Base-by-base conservation (phyloP, 441 rosid species). In the Metrosideros polymorpha region DNA sequence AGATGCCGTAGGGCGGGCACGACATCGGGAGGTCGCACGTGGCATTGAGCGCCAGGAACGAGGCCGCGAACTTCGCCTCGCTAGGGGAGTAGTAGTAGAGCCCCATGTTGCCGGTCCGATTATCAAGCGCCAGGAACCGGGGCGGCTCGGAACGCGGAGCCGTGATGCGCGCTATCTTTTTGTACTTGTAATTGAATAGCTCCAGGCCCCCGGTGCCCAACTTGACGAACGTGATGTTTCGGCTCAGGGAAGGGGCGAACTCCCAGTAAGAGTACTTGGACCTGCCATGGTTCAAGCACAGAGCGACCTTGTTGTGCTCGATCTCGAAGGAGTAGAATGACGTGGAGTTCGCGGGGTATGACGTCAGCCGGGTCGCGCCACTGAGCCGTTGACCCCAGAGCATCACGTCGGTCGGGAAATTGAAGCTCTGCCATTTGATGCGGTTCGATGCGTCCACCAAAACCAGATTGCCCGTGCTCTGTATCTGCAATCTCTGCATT, bases 401-500 rank as follows among this genome's bases (percentile, higher is more conserved):
- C 91, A 96, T 95, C 53, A 94, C 93, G 82, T 97, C 96, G 1
- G 97, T 97, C 22, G 98, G 99, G 86, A 97, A 97, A 85, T 97
- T 95, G 92, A 96, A 97, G 87, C 96, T 97, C 91, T 97, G 99
- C 99, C 99, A 95, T 88, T 94, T 97, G 84, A 92, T 90, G 49
- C 57, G 39, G 91, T 92, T 89, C 85, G 86, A 43, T 19, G 89
- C 91, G 88, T 97, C 98, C 25, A 92, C 88, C 61, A 97, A 91
- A 17, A 92, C 97, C 22, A 97, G 88, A 89, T 97, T 96, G 17
- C 99, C 99, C 9, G 93, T 90, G 87, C 84, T 88, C 76, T 92
- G 87, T 83, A 97, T 92, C 91, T 91, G 90, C 84, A 97, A 39
- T 86, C 94, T 96, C 99, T 97, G 95, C 92, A 91, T 53, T 39